Evolutionary conservation across 2,329 filamentous ascomycete genomes (phyloP).

Genomic region (Rutstroemia sp.): DNA sequence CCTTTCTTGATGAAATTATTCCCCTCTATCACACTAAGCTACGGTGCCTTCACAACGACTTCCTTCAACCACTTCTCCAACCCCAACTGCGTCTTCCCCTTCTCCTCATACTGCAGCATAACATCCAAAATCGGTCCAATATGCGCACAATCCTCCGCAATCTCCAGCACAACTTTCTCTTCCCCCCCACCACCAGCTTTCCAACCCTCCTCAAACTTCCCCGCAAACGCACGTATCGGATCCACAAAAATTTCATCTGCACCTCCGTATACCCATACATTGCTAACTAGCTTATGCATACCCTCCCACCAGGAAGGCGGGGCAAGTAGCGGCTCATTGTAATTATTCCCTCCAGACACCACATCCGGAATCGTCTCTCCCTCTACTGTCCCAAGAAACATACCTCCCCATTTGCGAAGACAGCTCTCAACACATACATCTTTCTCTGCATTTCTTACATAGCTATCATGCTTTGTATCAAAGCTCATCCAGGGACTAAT

Average conservation of each 20-base stretch:
- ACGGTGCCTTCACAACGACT: too few species aligned
- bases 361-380: not conserved
- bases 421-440: not conserved
- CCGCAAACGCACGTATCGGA: not conserved
- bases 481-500: not conserved
- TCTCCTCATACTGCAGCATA: not conserved
- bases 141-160: not conserved
- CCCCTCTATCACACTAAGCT: too few species aligned
- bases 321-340: not conserved
- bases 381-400: not conserved
- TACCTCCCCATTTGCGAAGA: not conserved
- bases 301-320: not conserved
- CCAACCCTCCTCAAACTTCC: not conserved
- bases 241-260: not conserved
- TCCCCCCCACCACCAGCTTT: not conserved
- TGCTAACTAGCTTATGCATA: not conserved
- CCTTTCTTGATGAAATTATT: too few species aligned
- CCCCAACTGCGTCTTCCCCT: not conserved
- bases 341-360: not conserved
- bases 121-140: not conserved
- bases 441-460: not conserved
- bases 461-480: not conserved
- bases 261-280: not conserved
- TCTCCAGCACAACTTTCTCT: not conserved
- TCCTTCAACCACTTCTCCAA: not conserved